Base-by-base conservation (phyloP, 805 yeast genomes). In the Diddensiella transvaalensis region DNA sequence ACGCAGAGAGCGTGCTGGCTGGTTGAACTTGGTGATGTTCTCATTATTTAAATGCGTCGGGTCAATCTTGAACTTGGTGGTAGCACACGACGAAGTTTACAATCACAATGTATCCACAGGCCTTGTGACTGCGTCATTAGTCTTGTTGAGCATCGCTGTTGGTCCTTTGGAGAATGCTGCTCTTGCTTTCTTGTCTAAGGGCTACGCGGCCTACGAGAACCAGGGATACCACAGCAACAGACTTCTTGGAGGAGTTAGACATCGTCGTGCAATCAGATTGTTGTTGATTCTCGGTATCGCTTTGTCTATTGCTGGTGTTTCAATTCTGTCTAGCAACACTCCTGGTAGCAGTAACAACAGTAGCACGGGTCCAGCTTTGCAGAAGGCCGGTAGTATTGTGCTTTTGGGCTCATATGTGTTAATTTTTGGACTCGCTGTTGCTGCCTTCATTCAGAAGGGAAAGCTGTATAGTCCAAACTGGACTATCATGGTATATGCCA, bases 151-250 rank as follows among this genome's bases (percentile, higher is more conserved):
- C 4, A 49, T 52, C 29, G 45, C 53, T 3, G 19, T 47, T 3
- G 53, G 51, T 17, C 55, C 55, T 2, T 44, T 52, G 4, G 42
- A 40, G 26, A 37, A 46, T 19, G 49, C 54, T 1, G 48, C 48
- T 4, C 32, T 52, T 22, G 48, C 42, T 3, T 50, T 52, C 24
- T 36, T 52, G 22, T 30, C 11, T 21, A 19, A 41, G 15, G 53
- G 53, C 10, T 23, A 37, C n/a, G 42, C 39, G n/a, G 17, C 42
- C 11, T 15, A n/a, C 13, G 30, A 40, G 10, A 37, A 40, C 18
- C 29, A 24, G 5, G n/a, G 35, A 3, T 19, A 24, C 4, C 8
- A 44, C 29, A 17, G 40, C 18, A 30, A 37, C 5, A 22, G 33
- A 11, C 30, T 18, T 19, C 13, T 26, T 8, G 32, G 32, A 8